phyloP scores from a whole-genome alignment of 1,284 basidiomycete genomes.

The Trametes versicolor region DNA sequence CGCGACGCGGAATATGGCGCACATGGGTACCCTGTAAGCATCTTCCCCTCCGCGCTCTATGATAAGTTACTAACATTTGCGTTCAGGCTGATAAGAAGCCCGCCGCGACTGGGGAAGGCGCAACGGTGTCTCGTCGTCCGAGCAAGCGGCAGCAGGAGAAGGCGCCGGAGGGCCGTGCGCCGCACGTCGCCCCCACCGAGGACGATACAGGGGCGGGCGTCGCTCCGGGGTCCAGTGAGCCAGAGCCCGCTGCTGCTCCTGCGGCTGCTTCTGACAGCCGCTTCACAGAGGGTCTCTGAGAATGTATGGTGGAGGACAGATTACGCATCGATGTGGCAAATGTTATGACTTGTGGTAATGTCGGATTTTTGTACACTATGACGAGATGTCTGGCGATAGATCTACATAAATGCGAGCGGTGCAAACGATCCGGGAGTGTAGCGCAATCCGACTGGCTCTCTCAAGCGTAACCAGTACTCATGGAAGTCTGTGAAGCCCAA shows the following conservation, averaged over 20 bases:
- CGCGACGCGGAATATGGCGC: constrained; percentile 31
- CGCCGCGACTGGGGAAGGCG: constrained; percentile 33
- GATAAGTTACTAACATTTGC: constrained; percentile 3
- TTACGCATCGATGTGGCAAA: neutral
- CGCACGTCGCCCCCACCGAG: constrained; percentile 43
- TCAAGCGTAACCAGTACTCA: no score
- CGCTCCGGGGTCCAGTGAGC: constrained; percentile 30
- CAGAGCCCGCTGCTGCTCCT: constrained; percentile 37
- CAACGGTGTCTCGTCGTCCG: constrained; percentile 52
- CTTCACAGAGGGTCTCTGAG: constrained; percentile 22
- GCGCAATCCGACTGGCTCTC: no score
- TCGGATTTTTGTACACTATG: constrained; percentile 1
- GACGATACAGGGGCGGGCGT: constrained; percentile 32
- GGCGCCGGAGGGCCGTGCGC: constrained; percentile 65
- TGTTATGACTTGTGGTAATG: neutral
- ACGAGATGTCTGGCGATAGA: neutral
- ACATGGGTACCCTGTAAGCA: constrained; percentile 78
- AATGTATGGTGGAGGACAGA: neutral
- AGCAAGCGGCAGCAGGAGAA: constrained; percentile 77
- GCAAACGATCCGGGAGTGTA: no score
- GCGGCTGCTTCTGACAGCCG: constrained; percentile 53
- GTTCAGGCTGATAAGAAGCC: constrained; percentile 46
- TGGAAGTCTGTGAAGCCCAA: neutral
- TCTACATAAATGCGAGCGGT: no score
- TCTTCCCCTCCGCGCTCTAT: constrained; percentile 1